Evolutionary conservation across 176 grass and related monocot species (phyloP).

Genomic region (Aegilops bicornis): DNA sequence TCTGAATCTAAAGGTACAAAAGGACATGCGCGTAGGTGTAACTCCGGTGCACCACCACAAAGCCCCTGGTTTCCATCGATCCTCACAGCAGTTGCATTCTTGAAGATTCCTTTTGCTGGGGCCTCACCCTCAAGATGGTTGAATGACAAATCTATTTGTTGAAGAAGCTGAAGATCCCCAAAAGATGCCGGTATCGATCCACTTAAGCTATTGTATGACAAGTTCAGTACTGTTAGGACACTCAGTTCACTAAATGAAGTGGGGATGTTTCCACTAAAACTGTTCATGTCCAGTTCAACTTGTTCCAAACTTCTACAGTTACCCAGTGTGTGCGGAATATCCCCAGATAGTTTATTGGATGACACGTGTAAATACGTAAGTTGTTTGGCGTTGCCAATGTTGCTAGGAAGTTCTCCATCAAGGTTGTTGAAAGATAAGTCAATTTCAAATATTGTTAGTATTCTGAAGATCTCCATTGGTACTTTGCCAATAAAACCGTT

Average conservation of each 20-base stretch:
- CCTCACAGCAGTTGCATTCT: background rate
- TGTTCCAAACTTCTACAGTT: conserved; percentile 17
- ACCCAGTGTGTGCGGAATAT: conserved; percentile 3
- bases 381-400: conserved; percentile 16
- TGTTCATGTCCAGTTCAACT: background rate
- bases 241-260: background rate
- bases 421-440: background rate
- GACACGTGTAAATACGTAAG: background rate
- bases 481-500: background rate
- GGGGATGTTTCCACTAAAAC: background rate
- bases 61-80: background rate
- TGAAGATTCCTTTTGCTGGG: background rate
- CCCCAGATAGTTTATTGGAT: conserved; percentile 3
- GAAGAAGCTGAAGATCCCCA: conserved; percentile 2
- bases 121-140: conserved; percentile 5
- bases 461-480: conserved; percentile 13
- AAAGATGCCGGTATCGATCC: conserved; percentile 2
- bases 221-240: background rate
- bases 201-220: background rate
- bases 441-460: background rate
- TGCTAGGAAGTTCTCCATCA: background rate
- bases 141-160: conserved; percentile 24
- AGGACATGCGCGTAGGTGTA: background rate
- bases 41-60: background rate
- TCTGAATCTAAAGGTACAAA: background rate